Conservation (phyloP, 345 rosid genomes). For the Eucalyptus pauciflora region DNA sequence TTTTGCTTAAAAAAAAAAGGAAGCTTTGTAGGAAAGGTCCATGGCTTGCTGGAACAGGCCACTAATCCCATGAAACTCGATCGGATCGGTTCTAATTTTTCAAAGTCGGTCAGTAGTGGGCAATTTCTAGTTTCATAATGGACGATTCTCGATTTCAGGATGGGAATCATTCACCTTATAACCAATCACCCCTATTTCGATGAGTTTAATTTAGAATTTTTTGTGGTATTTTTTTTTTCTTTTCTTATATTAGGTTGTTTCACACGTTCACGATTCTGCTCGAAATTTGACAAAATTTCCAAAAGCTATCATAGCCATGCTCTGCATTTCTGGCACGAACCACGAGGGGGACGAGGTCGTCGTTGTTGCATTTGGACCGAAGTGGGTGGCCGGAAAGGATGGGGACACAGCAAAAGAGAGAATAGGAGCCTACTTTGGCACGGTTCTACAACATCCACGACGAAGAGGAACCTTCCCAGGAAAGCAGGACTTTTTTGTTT, state of each 20-base stretch:
- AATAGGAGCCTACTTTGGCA: not conserved
- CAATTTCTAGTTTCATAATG: no score
- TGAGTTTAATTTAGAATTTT: not conserved
- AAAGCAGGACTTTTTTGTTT: not conserved
- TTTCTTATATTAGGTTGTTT: not conserved
- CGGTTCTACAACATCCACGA: not conserved
- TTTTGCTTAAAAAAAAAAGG: no score
- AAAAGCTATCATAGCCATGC: not conserved
- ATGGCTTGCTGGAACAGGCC: no score
- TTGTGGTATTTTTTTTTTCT: not conserved
- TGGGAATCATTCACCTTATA: no score
- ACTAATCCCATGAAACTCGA: no score
- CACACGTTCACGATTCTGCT: not conserved
- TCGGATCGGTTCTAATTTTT: no score
- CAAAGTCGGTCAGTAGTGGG: fast-evolving
- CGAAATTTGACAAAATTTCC: not conserved
- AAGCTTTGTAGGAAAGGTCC: no score
- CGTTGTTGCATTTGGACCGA: not conserved
- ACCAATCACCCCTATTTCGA: no score
- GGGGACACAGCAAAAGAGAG: not conserved
- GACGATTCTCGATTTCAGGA: no score
- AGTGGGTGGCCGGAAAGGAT: not conserved
- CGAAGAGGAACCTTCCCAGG: not conserved
- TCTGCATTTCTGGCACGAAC: not conserved
- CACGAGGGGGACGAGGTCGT: not conserved